Percentiles rank a stretch among this genome's conserved stretches.
These are phyloP conservation scores for Trametes elegans DNA, from an alignment of 768 basidiomycete genomes.

Conservation along the genomic window DNA sequence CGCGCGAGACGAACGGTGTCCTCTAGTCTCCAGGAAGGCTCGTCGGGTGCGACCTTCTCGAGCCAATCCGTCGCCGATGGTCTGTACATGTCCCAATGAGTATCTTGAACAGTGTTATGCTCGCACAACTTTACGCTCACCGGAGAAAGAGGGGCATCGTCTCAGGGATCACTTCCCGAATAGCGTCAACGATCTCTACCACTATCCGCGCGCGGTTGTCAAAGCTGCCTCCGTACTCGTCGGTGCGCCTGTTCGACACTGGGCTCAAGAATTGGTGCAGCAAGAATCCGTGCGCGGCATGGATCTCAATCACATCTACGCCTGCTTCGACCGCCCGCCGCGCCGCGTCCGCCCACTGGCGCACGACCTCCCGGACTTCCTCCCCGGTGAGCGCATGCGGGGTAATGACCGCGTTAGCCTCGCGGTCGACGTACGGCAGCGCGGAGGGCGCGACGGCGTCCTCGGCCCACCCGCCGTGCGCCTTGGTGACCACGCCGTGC, in stretches of 20 bases:
- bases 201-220: constrained; percentile 54
- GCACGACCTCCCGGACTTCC: constrained; percentile 27
- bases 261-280: constrained; percentile 37
- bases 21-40: constrained; percentile 63
- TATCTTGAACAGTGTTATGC: not conserved
- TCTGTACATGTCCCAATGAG: constrained; percentile 29
- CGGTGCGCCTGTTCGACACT: constrained; percentile 39
- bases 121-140: constrained; percentile 29
- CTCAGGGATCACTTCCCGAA: constrained; percentile 56
- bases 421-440: constrained; percentile 41
- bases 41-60: constrained; percentile 52
- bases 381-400: constrained; percentile 26
- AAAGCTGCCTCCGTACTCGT: constrained; percentile 47
- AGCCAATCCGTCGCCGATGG: constrained; percentile 77
- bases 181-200: constrained; percentile 60
- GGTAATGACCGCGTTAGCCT: constrained; percentile 18
- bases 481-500: constrained; percentile 38
- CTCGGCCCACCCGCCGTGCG: constrained; percentile 37
- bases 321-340: constrained; percentile 55
- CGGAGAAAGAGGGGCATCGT: constrained; percentile 71
- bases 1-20: constrained; percentile 62
- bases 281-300: constrained; percentile 25
- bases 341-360: constrained; percentile 34
- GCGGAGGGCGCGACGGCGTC: constrained; percentile 48
- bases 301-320: constrained; percentile 26